Percentiles rank a stretch among this genome's conserved stretches.
Conservation (phyloP, 495 filamentous ascomycete genomes). For the Acidiella bohemica region DNA sequence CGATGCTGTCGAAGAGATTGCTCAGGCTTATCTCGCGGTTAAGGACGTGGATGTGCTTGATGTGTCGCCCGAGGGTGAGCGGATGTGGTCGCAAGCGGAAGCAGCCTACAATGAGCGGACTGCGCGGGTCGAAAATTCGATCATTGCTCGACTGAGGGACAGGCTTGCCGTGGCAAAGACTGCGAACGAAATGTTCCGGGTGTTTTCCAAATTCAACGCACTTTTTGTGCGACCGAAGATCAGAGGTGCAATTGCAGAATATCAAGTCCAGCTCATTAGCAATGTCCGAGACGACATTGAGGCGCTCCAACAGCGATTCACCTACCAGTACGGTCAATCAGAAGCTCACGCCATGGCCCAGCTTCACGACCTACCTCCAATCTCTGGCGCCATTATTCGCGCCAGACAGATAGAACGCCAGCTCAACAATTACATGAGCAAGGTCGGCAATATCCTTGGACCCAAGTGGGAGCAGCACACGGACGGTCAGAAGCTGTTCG, state of each 20-base stretch:
- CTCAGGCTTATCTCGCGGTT: slow-evolving; percentile 80
- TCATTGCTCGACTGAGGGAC: slow-evolving; percentile 88
- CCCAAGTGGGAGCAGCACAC: slow-evolving; percentile 85
- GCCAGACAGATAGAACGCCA: slow-evolving; percentile 92
- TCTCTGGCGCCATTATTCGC: slow-evolving; percentile 95
- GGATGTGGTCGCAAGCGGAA: slow-evolving; percentile 82
- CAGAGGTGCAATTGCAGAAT: slow-evolving; percentile 90
- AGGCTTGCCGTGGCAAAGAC: slow-evolving; percentile 87
- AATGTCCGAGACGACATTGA: slow-evolving; percentile 93
- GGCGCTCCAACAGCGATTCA: slow-evolving; percentile 87
- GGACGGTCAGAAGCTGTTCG: slow-evolving; percentile 85
- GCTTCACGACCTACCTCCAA: slow-evolving; percentile 83
- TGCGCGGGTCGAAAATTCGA: slow-evolving; percentile 93
- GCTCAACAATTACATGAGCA: slow-evolving; percentile 89
- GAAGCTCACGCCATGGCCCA: slow-evolving; percentile 97
- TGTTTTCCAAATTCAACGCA: slow-evolving; percentile 99
- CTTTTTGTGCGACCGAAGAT: slow-evolving; percentile 97
- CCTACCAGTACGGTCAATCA: slow-evolving; percentile 94
- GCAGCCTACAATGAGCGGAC: slow-evolving; percentile 93
- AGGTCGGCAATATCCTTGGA: slow-evolving; percentile 89
- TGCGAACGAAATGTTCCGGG: slow-evolving; percentile 98
- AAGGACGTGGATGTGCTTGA: slow-evolving; percentile 93
- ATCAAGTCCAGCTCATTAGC: slow-evolving; percentile 91
- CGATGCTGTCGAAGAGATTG: slow-evolving; percentile 94
- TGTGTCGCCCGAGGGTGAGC: slow-evolving; percentile 74